A percentile compares a stretch with the other conserved stretches of the same genome.
Conservation (phyloP, 1,284 basidiomycete genomes). For the Laetiporus sulphureus region DNA sequence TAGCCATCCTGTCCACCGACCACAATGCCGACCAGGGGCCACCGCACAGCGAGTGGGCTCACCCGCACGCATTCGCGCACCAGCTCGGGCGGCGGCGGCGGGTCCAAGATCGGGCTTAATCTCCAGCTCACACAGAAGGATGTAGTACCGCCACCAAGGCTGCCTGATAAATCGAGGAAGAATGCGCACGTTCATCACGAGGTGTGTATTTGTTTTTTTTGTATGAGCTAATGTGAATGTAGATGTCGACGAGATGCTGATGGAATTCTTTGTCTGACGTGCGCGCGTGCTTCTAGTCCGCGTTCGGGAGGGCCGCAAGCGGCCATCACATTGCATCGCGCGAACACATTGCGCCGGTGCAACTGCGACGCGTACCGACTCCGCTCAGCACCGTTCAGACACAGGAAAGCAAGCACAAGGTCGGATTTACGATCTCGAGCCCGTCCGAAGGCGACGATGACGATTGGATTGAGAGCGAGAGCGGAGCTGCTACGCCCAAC, state of each 20-base stretch:
- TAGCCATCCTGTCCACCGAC: no score
- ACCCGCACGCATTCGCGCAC: conserved; percentile 57
- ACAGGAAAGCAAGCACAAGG: conserved; percentile 35
- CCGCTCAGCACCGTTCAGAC: conserved; percentile 27
- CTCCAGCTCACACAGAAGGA: conserved; percentile 68
- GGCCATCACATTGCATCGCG: conserved; percentile 42
- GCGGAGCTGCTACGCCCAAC: conserved; percentile 62
- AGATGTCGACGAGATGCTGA: conserved; percentile 7
- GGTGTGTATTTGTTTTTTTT: conserved; percentile 28
- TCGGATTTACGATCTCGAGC: conserved; percentile 53
- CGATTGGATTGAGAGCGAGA: conserved; percentile 72
- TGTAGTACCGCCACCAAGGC: conserved; percentile 31
- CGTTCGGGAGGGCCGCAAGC: conserved; percentile 40
- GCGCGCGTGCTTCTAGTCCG: conserved; percentile 15
- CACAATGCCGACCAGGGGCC: conserved; percentile 43
- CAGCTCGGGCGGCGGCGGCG: conserved; percentile 41
- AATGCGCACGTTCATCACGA: conserved; percentile 34
- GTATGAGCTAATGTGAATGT: conserved; percentile 3
- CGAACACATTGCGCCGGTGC: conserved; percentile 35
- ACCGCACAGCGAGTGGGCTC: conserved; percentile 35
- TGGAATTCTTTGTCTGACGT: conserved; percentile 1
- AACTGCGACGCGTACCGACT: conserved; percentile 23
- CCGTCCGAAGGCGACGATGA: conserved; percentile 51
- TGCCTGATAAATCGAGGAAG: conserved; percentile 46
- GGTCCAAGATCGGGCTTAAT: conserved; percentile 49